These are phyloP conservation scores for Dipteronia dyeriana DNA, from an alignment of 345 rosid genomes.

Conservation along the genomic window DNA sequence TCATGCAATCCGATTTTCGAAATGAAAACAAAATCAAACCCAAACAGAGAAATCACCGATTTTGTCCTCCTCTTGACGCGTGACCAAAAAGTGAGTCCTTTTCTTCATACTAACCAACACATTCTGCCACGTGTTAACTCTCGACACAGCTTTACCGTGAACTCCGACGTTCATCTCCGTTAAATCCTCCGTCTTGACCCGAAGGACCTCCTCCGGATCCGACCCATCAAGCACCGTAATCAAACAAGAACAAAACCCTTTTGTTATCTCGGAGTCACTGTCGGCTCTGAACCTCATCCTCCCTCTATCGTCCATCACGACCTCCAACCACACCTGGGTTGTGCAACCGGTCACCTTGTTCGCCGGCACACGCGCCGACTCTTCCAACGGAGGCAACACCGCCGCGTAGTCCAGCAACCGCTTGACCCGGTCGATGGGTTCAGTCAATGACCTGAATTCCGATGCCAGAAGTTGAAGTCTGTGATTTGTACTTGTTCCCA, in stretches of 20 bases:
- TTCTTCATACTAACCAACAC: conserved; percentile 61
- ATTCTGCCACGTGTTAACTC: conserved; percentile 87
- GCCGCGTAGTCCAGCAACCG: conserved; percentile 76
- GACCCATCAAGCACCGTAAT: conserved; percentile 81
- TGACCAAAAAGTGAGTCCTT: conserved; percentile 41
- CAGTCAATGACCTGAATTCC: conserved; percentile 59
- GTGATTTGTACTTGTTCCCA: conserved; percentile 17
- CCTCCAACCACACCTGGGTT: conserved; percentile 86
- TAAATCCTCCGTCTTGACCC: conserved; percentile 67
- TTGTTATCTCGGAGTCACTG: conserved; percentile 89
- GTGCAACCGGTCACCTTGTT: conserved; percentile 81
- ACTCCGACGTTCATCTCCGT: conserved; percentile 73
- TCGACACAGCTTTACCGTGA: conserved; percentile 60
- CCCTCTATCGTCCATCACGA: conserved; percentile 50
- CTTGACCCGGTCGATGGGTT: conserved; percentile 80
- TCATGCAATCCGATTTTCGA: background rate
- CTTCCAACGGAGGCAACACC: conserved; percentile 58
- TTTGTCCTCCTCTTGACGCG: conserved; percentile 13
- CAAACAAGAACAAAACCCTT: conserved; percentile 76
- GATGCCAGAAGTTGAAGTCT: conserved; percentile 49
- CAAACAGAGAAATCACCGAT: no score
- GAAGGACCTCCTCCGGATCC: conserved; percentile 69
- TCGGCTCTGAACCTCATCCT: conserved; percentile 71
- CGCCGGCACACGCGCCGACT: conserved; percentile 55
- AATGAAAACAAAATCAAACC: background rate